Conservation (phyloP, 2,329 filamentous ascomycete species). For the Apiospora arundinis region DNA sequence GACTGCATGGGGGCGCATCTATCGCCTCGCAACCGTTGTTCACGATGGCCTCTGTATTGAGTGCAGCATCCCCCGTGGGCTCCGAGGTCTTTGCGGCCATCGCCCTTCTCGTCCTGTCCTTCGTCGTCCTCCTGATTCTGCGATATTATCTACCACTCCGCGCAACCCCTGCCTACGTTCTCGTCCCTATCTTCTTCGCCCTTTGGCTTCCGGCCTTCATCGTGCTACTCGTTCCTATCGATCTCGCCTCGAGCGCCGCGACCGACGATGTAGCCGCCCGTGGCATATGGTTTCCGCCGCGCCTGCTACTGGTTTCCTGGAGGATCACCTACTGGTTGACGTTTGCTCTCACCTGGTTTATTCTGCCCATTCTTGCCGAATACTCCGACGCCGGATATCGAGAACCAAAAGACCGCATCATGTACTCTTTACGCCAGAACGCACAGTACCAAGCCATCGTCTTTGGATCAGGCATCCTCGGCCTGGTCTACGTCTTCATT, state of each 20-base stretch:
- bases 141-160: slow-evolving; percentile 91
- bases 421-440: slow-evolving; percentile 87
- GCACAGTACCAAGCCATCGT: slow-evolving; percentile 87
- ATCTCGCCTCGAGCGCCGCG: slow-evolving; percentile 84
- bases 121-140: slow-evolving; percentile 81
- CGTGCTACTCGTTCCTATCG: slow-evolving; percentile 91
- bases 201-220: slow-evolving; percentile 91
- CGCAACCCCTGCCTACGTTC: slow-evolving; percentile 86
- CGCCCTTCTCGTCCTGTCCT: slow-evolving; percentile 75
- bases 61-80: slow-evolving; percentile 69
- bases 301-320: slow-evolving; percentile 86
- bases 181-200: slow-evolving; percentile 94
- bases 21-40: slow-evolving; percentile 36
- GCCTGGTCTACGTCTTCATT: slow-evolving; percentile 83
- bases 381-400: slow-evolving; percentile 95
- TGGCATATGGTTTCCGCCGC: slow-evolving; percentile 86
- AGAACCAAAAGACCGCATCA: slow-evolving; percentile 78
- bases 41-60: slow-evolving; percentile 59
- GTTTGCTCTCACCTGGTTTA: slow-evolving; percentile 92
- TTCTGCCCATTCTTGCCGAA: slow-evolving; percentile 91
- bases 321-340: slow-evolving; percentile 97
- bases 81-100: slow-evolving; percentile 80
- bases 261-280: slow-evolving; percentile 73
- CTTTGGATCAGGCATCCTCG: slow-evolving; percentile 71
- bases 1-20: neutral